These are phyloP conservation scores for Rhipidocladum racemiflorum DNA, from an alignment of 176 grass and related monocot species.

Conservation along the genomic window DNA sequence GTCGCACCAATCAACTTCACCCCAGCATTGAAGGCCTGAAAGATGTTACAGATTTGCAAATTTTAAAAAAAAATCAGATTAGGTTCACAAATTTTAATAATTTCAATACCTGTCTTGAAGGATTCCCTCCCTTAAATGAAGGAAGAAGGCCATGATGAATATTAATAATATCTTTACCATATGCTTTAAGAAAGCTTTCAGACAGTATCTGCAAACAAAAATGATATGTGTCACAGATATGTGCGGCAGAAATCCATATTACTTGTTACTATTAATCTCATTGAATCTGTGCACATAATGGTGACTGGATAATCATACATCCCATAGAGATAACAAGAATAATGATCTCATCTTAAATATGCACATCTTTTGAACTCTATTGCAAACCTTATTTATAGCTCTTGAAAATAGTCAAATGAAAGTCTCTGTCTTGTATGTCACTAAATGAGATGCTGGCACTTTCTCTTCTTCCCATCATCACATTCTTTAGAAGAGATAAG, in stretches of 20 bases:
- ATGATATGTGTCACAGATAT: conserved; percentile 5
- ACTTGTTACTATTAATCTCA: neutral
- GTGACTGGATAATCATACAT: neutral
- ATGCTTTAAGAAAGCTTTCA: conserved; percentile 64
- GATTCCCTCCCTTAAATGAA: conserved; percentile 87
- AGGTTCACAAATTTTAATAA: neutral
- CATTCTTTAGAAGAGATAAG: neutral
- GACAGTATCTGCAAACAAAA: conserved; percentile 59
- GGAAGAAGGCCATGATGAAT: conserved; percentile 99
- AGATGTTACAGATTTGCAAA: conserved; percentile 8
- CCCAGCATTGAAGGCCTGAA: conserved; percentile 93
- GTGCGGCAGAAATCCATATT: neutral
- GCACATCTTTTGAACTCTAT: neutral
- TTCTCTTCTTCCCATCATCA: neutral
- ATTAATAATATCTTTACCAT: conserved; percentile 94
- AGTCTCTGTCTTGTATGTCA: neutral
- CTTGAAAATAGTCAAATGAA: neutral
- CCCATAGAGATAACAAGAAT: neutral
- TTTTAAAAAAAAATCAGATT: neutral
- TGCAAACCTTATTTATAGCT: neutral
- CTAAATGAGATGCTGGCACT: neutral
- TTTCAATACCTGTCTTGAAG: conserved; percentile 74
- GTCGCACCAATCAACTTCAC: conserved; percentile 96
- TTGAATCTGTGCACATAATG: neutral
- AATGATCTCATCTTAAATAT: neutral